A percentile compares a stretch with the other conserved stretches of the same genome.
Conservation (phyloP, 2,329 filamentous ascomycete species). For the Graphiopsis chlorocephala region DNA sequence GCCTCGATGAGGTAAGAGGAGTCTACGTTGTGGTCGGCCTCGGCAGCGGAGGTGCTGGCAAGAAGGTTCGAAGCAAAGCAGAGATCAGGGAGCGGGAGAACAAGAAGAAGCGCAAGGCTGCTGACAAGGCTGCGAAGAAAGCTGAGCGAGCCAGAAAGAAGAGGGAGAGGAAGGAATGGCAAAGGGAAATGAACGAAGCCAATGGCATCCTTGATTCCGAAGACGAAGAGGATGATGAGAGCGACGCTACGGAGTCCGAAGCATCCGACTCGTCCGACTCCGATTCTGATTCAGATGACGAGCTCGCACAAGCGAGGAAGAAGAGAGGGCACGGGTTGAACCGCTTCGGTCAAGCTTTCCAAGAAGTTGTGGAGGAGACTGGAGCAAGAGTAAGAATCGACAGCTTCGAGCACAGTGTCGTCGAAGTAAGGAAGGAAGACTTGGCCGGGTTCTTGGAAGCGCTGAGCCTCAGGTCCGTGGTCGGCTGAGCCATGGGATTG, state of each 20-base stretch:
- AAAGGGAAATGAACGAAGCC: constrained; percentile 62
- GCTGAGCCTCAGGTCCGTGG: constrained; percentile 85
- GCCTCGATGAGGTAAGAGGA: constrained; percentile 79
- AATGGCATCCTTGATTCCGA: constrained; percentile 47
- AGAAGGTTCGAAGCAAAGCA: constrained; percentile 46
- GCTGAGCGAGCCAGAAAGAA: constrained; percentile 56
- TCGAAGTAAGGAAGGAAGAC: constrained; percentile 97
- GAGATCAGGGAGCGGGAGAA: constrained; percentile 57
- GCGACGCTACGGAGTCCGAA: constrained; percentile 48
- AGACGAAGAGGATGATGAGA: constrained; percentile 52
- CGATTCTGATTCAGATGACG: constrained; percentile 37
- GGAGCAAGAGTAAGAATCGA: constrained; percentile 87
- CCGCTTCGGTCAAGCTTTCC: constrained; percentile 90
- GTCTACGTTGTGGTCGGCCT: constrained; percentile 93
- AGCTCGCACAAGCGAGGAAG: constrained; percentile 54
- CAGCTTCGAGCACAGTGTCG: constrained; percentile 95
- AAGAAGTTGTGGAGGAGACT: constrained; percentile 90
- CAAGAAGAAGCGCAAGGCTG: constrained; percentile 58
- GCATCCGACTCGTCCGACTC: constrained; percentile 41
- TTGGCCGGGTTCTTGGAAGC: constrained; percentile 85
- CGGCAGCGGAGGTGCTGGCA: constrained; percentile 69
- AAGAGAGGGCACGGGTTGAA: constrained; percentile 74
- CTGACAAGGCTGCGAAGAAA: constrained; percentile 44
- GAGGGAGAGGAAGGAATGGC: constrained; percentile 55
- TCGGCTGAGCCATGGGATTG: constrained; percentile 43